Evolutionary conservation across 495 filamentous ascomycete species (phyloP).

Genomic region (Aspergillus saccharolyticus): DNA sequence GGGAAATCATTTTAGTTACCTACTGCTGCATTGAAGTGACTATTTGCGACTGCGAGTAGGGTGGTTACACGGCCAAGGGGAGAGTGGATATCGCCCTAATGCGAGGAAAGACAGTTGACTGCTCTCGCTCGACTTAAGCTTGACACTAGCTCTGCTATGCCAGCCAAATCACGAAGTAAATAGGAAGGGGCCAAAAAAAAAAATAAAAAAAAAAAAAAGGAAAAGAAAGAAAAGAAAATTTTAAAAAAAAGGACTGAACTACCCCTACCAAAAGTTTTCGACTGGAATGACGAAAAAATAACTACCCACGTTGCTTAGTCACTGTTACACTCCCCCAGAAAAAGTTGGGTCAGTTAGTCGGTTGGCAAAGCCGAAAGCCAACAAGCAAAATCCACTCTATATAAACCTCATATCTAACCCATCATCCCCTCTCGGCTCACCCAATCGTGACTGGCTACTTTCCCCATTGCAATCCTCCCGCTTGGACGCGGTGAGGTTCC

Average conservation of each 20-base stretch:
- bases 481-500: not conserved
- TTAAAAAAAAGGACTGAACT: not conserved
- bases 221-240: not conserved
- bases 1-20: too few species aligned
- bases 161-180: not conserved
- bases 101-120: not conserved
- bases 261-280: too few species aligned
- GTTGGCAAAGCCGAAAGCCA: conserved; percentile 5
- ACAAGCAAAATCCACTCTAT: not conserved
- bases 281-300: not conserved
- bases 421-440: not conserved
- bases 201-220: not conserved
- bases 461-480: not conserved
- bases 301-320: conserved; percentile 5
- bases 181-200: not conserved
- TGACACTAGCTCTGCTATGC: not conserved
- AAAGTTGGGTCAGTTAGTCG: not conserved
- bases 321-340: not conserved
- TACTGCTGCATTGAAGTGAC: too few species aligned
- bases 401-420: not conserved
- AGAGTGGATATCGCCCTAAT: not conserved
- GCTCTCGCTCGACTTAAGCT: conserved; percentile 1
- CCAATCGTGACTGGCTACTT: not conserved
- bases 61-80: not conserved
- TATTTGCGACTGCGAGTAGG: too few species aligned